phyloP scores from a whole-genome alignment of 2,329 filamentous ascomycete species.

The Aureobasidium melanogenum region DNA sequence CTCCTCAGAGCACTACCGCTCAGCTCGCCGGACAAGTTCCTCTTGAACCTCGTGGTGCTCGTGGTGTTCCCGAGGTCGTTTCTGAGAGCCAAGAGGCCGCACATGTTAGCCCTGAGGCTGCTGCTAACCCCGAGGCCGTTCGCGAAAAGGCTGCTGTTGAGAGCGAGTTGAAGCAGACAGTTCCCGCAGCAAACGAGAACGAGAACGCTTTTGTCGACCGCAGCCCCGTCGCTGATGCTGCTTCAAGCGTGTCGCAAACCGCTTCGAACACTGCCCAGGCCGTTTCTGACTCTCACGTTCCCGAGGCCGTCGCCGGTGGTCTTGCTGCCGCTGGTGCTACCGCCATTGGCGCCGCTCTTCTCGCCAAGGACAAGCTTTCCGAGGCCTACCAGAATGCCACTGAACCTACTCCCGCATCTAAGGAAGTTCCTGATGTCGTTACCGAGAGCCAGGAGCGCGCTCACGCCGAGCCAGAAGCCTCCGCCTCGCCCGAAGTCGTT shows the following conservation, averaged over 20 bases:
- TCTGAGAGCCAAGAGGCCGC: slow-evolving; percentile 64
- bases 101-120: slow-evolving; percentile 53
- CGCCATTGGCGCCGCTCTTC: slow-evolving; percentile 27
- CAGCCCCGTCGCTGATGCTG: slow-evolving; percentile 13
- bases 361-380: slow-evolving; percentile 25
- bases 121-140: slow-evolving; percentile 56
- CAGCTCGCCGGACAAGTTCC: slow-evolving; percentile 38
- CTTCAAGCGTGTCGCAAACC: neutral
- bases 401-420: slow-evolving; percentile 21
- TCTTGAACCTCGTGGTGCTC: slow-evolving; percentile 29
- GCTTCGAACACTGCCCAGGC: neutral
- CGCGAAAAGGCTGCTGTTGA: slow-evolving; percentile 63
- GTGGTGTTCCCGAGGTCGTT: slow-evolving; percentile 51
- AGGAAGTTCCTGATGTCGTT: slow-evolving; percentile 51
- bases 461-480: slow-evolving; percentile 54
- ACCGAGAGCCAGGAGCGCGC: slow-evolving; percentile 63
- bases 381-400: slow-evolving; percentile 19
- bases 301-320: slow-evolving; percentile 32
- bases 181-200: slow-evolving; percentile 32
- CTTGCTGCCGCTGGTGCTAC: slow-evolving; percentile 29
- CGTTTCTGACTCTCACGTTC: slow-evolving; percentile 25
- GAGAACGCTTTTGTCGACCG: slow-evolving; percentile 17
- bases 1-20: slow-evolving; percentile 37
- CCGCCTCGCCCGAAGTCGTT: slow-evolving; percentile 49
- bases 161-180: slow-evolving; percentile 59